These are phyloP conservation scores for Paecilomyces sp. DNA, from an alignment of 2,329 filamentous ascomycete species.

Conservation along the genomic window DNA sequence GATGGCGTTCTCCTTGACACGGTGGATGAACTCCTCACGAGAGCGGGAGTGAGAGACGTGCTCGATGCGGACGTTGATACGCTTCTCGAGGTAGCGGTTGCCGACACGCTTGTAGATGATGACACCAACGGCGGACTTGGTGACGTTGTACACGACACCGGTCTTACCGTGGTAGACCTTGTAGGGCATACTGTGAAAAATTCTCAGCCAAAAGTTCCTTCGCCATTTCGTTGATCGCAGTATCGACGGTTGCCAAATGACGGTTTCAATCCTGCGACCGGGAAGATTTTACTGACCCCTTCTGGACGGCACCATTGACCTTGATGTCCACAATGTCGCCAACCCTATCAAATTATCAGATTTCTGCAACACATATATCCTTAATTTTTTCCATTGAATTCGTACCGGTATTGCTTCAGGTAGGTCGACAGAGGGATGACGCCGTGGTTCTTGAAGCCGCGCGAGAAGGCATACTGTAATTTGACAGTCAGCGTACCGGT, in stretches of 20 bases:
- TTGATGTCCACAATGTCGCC: constrained; percentile 99
- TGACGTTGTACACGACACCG: constrained; percentile 97
- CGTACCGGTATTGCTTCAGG: constrained; percentile 84
- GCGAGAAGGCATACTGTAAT: constrained; percentile 77
- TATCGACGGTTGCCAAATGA: not conserved
- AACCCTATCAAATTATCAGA: constrained; percentile 58
- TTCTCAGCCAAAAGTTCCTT: constrained; percentile 19
- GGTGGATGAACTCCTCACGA: constrained; percentile 90
- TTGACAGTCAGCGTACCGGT: constrained; percentile 26
- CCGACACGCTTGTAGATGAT: constrained; percentile 99
- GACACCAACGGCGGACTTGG: constrained; percentile 94
- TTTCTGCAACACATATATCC: constrained; percentile 16
- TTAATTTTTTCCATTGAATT: constrained; percentile 8
- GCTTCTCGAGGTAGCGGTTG: constrained; percentile 99
- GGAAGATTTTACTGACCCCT: constrained; percentile 63
- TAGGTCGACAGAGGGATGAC: constrained; percentile 91
- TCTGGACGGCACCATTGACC: constrained; percentile 96
- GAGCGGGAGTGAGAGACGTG: constrained; percentile 93
- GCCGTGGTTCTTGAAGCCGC: constrained; percentile 91
- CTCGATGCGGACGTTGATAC: constrained; percentile 97
- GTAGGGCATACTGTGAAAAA: constrained; percentile 74
- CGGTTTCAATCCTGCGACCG: not conserved
- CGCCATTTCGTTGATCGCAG: constrained; percentile 1
- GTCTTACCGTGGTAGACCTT: constrained; percentile 99
- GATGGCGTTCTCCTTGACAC: constrained; percentile 93